Evolutionary conservation across 306 rosid genomes (phyloP), one percentile per base, ranked within the genome.

Genomic region (Pyrus bretschneideri): DNA sequence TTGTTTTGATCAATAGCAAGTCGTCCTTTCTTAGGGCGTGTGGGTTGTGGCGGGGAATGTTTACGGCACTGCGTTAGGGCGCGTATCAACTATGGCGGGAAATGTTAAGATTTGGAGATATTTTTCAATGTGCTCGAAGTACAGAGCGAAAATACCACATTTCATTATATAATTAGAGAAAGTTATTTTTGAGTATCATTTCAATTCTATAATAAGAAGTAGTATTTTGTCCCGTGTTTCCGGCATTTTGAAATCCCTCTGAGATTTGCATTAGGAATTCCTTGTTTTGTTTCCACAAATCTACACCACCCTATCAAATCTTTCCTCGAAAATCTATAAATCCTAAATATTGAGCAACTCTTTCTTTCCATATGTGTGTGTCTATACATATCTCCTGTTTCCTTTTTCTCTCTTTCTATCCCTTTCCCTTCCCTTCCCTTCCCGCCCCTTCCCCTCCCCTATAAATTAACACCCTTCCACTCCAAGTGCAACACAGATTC

Each of bases 91-190:
- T 38, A 2, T 7, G 9, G 42, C 10, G 10, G 42, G 9, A 0
- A 38, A 6, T 7, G 42, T 38, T 38, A 38, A 7, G 42, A 7
- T 38, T 38, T 38, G 42, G 42, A 38, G 42, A 6, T 2, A 38
- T 38, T 38, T 38, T 7, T 38, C 0, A 38, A 38, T 7, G 0
- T 38, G 9, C 2, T 38, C 2, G 0, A 0, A 38, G 1, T 2
- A 38, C 9, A 38, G 0, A 0, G 2, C 7, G 0, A 2, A 0
- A 7, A 38, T 38, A 38, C 2, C 42, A 38, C 42, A 38, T 7
- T 9, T 38, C 0, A 38, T 38, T 38, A 7, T 38, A 38, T 38
- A 7, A 38, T 38, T 6, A 9, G 0, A 5, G 7, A 33, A 33
- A 5, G 7, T 5, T 33, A 1, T 33, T 33, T 33, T 38, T 9